Evolutionary conservation across 1,284 basidiomycete genomes (phyloP), one percentile per base, ranked within the genome.

Genomic region (Cryptococcus sp.): DNA sequence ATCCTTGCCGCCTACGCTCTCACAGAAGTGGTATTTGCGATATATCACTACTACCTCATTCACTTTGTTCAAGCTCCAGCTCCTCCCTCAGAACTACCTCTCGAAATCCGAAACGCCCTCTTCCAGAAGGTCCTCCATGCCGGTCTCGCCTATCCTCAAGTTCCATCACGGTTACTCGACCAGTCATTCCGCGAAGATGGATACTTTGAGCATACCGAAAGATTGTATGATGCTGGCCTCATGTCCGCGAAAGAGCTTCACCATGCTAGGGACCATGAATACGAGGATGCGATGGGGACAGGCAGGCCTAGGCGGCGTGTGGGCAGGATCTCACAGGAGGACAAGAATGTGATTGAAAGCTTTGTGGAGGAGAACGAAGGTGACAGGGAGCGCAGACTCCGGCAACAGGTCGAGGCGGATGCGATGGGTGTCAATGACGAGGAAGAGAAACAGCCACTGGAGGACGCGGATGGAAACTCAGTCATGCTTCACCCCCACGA

Each of bases 1-100:
- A 45, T 61, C 4, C 57, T 70, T 37, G 70, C 68, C 5, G 59
- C 55, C 1, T 73, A 66, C 50, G 60, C 69, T 3, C 45, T 61
- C 7, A 59, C 60, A 43, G 71, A 73, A 50, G 61, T 66, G n/a
- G 67, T 84, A 54, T 94, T 93, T 74, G 85, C 85, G 55, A 66
- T 89, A 40, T 85, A 88, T 70, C 81, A 88, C 64, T 75, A 75
- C 54, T 76, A 79, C 55, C 80, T 91, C 36, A 78, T 80, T 28
- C 74, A 68, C 42, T 74, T 75, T 51, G 77, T 88, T 46, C 79
- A 84, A 47, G 76, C 77, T 1, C 79, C 80, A 10, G 75, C 80
- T 21, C 80, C 80, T 21, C 74, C 72, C 46, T 62, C 63, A 2
- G 53, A 46, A 1, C 56, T 70, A 10, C 67, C 77, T 32, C 75